Percentiles rank a stretch among this genome's conserved stretches.
Evolutionary conservation across 371 early-diverging fungal species (phyloP).

Genomic region (Rhizopus delemar): DNA sequence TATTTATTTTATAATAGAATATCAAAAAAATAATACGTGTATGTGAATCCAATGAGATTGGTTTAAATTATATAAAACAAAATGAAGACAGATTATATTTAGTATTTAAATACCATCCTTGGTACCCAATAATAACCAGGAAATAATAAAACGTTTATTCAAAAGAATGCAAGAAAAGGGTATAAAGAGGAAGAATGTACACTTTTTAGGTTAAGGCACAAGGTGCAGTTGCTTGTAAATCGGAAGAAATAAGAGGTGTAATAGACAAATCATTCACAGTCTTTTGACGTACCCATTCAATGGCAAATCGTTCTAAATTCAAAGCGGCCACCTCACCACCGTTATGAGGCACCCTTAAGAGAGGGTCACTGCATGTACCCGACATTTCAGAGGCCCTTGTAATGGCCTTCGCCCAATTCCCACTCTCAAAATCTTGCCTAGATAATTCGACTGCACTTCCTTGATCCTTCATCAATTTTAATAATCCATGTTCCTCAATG

Average conservation of each 20-base stretch:
- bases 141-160: neutral
- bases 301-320: slow-evolving; percentile 50
- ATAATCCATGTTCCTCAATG: slow-evolving; percentile 74
- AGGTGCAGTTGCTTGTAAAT: neutral
- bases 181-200: neutral
- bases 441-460: slow-evolving; percentile 66
- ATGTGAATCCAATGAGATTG: slow-evolving; percentile 42
- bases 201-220: neutral
- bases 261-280: neutral
- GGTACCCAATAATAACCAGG: slow-evolving; percentile 43
- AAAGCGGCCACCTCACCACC: slow-evolving; percentile 59
- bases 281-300: slow-evolving; percentile 35
- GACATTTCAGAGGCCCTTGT: slow-evolving; percentile 36
- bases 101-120: slow-evolving; percentile 53
- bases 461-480: slow-evolving; percentile 66
- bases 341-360: slow-evolving; percentile 51
- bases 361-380: slow-evolving; percentile 39
- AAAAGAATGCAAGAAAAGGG: neutral
- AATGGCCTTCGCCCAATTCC: slow-evolving; percentile 59
- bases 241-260: slow-evolving; percentile 1
- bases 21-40: slow-evolving; percentile 42
- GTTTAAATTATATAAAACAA: slow-evolving; percentile 7
- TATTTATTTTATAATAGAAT: slow-evolving; percentile 27
- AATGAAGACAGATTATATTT: slow-evolving; percentile 18
- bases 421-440: slow-evolving; percentile 62